These are phyloP conservation scores for Epichloe aotearoae DNA, from an alignment of 2,329 filamentous ascomycete genomes.

Conservation along the genomic window DNA sequence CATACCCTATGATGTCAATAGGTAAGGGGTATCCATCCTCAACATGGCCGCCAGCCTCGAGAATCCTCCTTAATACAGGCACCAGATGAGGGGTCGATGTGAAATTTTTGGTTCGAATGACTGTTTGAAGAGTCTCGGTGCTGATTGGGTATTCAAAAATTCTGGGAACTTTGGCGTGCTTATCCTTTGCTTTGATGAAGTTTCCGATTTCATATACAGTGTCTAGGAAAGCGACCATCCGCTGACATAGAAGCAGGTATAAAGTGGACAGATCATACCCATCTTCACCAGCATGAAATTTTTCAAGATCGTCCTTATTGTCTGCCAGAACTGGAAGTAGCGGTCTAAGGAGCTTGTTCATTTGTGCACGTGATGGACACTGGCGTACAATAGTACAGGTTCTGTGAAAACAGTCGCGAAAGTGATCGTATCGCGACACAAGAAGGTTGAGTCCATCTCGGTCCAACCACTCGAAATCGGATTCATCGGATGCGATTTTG, in stretches of 20 bases:
- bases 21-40: conserved; percentile 7
- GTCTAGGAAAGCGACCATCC: conserved; percentile 11
- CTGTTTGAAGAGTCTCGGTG: conserved; percentile 5
- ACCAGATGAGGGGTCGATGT: conserved; percentile 15
- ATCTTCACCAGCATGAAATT: conserved; percentile 5
- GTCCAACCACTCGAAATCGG: conserved; percentile 15
- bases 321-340: conserved; percentile 11
- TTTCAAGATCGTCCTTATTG: conserved; percentile 10
- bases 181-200: conserved; percentile 15
- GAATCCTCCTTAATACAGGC: conserved; percentile 13
- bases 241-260: conserved; percentile 11
- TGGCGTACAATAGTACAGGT: conserved; percentile 11
- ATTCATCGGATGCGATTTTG: conserved; percentile 12
- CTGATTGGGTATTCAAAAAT: conserved; percentile 11
- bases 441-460: conserved; percentile 11
- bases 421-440: conserved; percentile 12
- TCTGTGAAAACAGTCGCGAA: conserved; percentile 11
- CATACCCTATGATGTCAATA: conserved; percentile 12
- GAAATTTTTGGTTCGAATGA: conserved; percentile 13
- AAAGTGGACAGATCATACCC: conserved; percentile 11
- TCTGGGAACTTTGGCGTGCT: conserved; percentile 12
- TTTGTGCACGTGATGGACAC: conserved; percentile 9
- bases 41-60: conserved; percentile 6
- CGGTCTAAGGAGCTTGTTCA: conserved; percentile 14
- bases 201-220: conserved; percentile 15